Base-by-base conservation (phyloP, 148 eudicot species). In the Drosera capensis region DNA sequence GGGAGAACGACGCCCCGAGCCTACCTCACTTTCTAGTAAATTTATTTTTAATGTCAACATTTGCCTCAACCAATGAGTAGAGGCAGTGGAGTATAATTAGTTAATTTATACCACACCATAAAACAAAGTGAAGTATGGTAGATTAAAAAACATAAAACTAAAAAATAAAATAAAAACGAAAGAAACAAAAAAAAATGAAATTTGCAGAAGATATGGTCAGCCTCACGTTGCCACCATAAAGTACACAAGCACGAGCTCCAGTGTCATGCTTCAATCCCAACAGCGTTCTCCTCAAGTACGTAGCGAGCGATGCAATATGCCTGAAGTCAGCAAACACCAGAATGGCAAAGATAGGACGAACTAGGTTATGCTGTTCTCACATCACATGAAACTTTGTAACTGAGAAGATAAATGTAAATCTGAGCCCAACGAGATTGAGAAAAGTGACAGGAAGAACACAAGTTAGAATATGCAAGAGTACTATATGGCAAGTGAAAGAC, bases 211-310 rank as follows among this genome's bases (percentile, higher is more conserved):
- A 16, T 13, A 31, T 12, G n/a, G 14, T 18, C 37, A 52, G 16
- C 46, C 86, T 55, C 49, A 87, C 97, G 86, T 72, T 51, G 23
- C 65, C 44, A 38, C 87, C 95, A 78, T 90, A 90, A 13, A 90
- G 19, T 49, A 55, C 67, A 62, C 93, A 80, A 47, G 59, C 75
- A 65, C 48, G 45, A 21, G 41, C 43, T 52, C 93, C 97, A 74
- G 75, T 75, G 49, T 50, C 80, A 75, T 84, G 95, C 68, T 68
- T 78, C 51, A 90, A 54, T 34, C 64, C 58, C 53, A 62, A 60
- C 26, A 90, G 80, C 46, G 22, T 50, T 48, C 56, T 64, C 75
- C 80, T 73, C 55, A 76, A 46, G 58, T 84, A 84, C 45, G 68
- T 60, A 20, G 92, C 72, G 20, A 90, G 87, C 23, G 95, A 75